phyloP scores from a whole-genome alignment of 1,284 basidiomycete genomes.

The Ganoderma multipileum region DNA sequence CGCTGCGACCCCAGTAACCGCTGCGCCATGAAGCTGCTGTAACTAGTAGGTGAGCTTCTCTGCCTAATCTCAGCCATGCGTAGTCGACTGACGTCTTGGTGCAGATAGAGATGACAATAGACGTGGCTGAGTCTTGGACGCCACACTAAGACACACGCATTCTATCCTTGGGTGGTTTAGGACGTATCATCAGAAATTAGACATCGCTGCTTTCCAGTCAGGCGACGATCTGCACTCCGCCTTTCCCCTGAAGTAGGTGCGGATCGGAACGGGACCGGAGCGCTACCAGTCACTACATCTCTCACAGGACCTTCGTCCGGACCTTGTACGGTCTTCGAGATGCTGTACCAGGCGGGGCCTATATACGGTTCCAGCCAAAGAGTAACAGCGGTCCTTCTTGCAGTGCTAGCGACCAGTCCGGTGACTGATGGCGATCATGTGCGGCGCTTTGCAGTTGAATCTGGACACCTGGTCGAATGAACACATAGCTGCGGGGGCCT shows the following conservation, averaged over 20 bases:
- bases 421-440: neutral
- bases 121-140: neutral
- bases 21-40: neutral
- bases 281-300: neutral
- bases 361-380: neutral
- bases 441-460: neutral
- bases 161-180: neutral
- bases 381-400: neutral
- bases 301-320: neutral
- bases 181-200: neutral
- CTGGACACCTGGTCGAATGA: neutral
- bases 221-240: neutral
- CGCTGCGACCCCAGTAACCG: slow-evolving; percentile 42
- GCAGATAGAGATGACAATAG: neutral
- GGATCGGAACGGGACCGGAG: neutral
- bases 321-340: neutral
- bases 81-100: neutral
- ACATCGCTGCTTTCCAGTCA: neutral
- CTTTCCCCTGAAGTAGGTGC: neutral
- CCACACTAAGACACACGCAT: neutral
- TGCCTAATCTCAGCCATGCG: neutral
- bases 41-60: neutral
- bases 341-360: too few relatives aligned
- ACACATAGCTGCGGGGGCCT: neutral
- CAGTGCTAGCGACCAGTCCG: neutral